These are phyloP conservation scores for Calendula officinalis DNA, from an alignment of 129 eudicot species.

Conservation along the genomic window DNA sequence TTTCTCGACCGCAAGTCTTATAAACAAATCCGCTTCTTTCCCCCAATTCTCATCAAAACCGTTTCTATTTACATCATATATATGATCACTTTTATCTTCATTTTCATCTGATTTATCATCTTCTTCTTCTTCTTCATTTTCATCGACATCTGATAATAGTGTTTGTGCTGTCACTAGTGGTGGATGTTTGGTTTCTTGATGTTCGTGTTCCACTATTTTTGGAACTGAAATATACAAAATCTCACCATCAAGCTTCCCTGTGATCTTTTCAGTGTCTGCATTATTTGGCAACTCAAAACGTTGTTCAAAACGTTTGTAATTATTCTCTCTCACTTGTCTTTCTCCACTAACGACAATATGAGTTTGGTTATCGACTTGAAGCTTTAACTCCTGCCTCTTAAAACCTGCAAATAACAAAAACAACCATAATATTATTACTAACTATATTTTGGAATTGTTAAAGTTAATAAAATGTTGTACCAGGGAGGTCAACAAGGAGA, in stretches of 20 bases:
- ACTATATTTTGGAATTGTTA: background rate
- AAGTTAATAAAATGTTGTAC: constrained; percentile 22
- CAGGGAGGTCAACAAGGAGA: constrained; percentile 61
- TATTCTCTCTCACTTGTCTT: constrained; percentile 39
- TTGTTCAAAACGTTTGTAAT: constrained; percentile 49
- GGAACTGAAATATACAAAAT: constrained; percentile 48
- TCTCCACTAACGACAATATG: constrained; percentile 60
- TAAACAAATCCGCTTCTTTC: constrained; percentile 23
- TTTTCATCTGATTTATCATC: constrained; percentile 23
- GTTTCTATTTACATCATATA: background rate
- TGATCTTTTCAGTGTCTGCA: constrained; percentile 44
- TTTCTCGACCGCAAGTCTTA: constrained; percentile 33
- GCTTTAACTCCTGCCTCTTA: constrained; percentile 45
- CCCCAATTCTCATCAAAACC: constrained; percentile 25
- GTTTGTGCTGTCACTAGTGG: constrained; percentile 16
- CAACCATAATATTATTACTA: background rate
- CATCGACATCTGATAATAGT: background rate
- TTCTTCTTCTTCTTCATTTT: background rate
- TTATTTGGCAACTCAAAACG: constrained; percentile 47
- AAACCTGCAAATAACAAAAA: constrained; percentile 38
- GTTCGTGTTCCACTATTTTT: constrained; percentile 25
- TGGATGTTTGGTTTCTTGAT: constrained; percentile 17
- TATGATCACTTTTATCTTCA: constrained; percentile 20
- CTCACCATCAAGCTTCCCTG: constrained; percentile 49
- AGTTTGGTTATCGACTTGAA: constrained; percentile 46